Conservation (phyloP, 768 basidiomycete genomes). For the Tulasnella calospora region DNA sequence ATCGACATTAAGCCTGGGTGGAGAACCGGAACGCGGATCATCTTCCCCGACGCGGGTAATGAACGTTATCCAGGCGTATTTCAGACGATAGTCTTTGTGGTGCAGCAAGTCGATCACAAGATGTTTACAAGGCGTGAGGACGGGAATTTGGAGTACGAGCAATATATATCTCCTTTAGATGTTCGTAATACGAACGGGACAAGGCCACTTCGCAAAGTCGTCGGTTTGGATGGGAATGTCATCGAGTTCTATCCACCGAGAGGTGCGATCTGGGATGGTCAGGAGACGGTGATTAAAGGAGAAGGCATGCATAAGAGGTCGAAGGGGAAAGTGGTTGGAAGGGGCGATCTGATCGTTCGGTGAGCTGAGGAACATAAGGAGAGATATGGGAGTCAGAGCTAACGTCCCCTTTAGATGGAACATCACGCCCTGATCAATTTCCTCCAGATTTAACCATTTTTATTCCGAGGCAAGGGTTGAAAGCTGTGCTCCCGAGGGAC, state of each 20-base stretch:
- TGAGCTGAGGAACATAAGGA: slow-evolving; percentile 35
- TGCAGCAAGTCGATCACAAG: slow-evolving; percentile 55
- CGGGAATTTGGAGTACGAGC: slow-evolving; percentile 53
- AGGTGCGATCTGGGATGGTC: slow-evolving; percentile 44
- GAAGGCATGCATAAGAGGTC: slow-evolving; percentile 66
- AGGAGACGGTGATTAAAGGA: slow-evolving; percentile 50
- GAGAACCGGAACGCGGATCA: slow-evolving; percentile 53
- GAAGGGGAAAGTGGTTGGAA: slow-evolving; percentile 48
- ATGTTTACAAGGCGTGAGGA: slow-evolving; percentile 50
- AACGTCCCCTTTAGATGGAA: slow-evolving; percentile 23
- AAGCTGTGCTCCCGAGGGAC: too few relatives aligned
- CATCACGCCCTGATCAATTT: slow-evolving; percentile 27
- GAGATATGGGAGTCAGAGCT: not conserved
- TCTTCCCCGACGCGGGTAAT: slow-evolving; percentile 57
- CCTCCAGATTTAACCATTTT: slow-evolving; percentile 24
- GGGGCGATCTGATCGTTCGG: slow-evolving; percentile 64
- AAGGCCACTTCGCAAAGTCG: slow-evolving; percentile 38
- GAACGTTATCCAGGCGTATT: slow-evolving; percentile 52
- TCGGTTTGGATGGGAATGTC: slow-evolving; percentile 54
- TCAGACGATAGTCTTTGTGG: slow-evolving; percentile 63
- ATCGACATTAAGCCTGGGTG: slow-evolving; percentile 60
- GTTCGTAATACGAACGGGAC: slow-evolving; percentile 37
- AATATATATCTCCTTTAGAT: slow-evolving; percentile 55
- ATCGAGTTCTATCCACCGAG: slow-evolving; percentile 42
- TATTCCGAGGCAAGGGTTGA: too few relatives aligned